Base-by-base conservation (phyloP, 768 basidiomycete species). In the Leccinum olivaceopallidum region DNA sequence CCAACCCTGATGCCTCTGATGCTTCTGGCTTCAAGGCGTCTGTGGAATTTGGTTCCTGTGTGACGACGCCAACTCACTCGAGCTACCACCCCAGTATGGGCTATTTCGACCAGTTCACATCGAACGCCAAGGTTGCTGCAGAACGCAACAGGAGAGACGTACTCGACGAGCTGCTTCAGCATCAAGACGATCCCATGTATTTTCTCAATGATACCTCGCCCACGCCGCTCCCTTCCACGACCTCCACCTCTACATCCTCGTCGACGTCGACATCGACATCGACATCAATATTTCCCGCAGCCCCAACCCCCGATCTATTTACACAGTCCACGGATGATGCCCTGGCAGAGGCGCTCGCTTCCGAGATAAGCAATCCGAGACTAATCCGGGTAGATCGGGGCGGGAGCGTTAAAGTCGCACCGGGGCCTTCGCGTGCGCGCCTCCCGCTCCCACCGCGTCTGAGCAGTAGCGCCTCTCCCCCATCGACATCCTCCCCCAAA, bases 161-260 rank as follows among this genome's bases (percentile, higher is more conserved):
- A 6, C 75, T 91, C 53, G 83, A 87, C 50, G 89, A 92, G 68
- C 71, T 91, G 37, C 69, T 90, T 39, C 65, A 79, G 60, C 83
- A 88, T 60, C 82, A 90, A 71, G 86, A 89, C 55, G 88, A 91
- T 69, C 88, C 88, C 2, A 70, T 90, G 65, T 88, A 85, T 68
- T 87, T 85, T 77, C 59, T 84, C 58, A 50, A 20, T 44, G n/a
- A 68, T 58, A n/a, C 62, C 62, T 60, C 36, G 1, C 4, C 63
- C 34, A 48, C 60, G 54, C 51, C 63, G 55, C 59, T 60, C 56
- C 12, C 61, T n/a, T 16, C 59, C 14, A 14, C 53, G n/a, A 54
- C 57, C 34, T 51, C 60, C 51, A 39, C 34, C 28, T 28, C 28
- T 50, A 42, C 8, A 42, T n/a, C 42, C 9, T 42, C 42, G n/a